Conservation (phyloP, 75 land plant species). For the Adiantum capillusveneris region DNA sequence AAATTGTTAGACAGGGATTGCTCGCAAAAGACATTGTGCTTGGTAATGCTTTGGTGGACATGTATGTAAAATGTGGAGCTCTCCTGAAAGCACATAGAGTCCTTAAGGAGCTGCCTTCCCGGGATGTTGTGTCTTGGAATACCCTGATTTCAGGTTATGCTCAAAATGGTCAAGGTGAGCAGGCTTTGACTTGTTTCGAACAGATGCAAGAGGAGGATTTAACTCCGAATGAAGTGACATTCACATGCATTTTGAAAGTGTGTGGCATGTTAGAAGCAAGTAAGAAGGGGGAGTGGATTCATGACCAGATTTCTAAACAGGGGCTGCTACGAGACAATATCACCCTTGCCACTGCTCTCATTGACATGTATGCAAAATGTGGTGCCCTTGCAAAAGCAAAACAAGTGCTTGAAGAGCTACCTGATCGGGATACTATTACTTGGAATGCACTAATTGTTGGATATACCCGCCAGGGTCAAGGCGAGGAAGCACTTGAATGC, state of each 20-base stretch:
- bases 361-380: conserved; percentile 6
- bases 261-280: conserved; percentile 15
- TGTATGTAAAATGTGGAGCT: conserved; percentile 34
- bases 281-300: conserved; percentile 34
- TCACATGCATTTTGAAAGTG: conserved; percentile 34
- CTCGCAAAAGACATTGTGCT: conserved; percentile 29
- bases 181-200: conserved; percentile 21
- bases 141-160: conserved; percentile 36
- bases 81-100: conserved; percentile 19
- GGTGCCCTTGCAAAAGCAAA: conserved; percentile 6
- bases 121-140: conserved; percentile 44
- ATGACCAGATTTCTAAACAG: conserved; percentile 7
- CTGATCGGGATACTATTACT: not conserved
- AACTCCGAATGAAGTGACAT: conserved; percentile 36
- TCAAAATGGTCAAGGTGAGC: conserved; percentile 10
- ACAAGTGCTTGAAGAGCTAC: not conserved
- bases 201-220: conserved; percentile 21
- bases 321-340: not conserved
- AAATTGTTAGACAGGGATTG: conserved; percentile 16
- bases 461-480: not conserved
- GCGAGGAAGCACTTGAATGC: not conserved
- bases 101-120: conserved; percentile 34
- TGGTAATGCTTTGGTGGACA: conserved; percentile 30
- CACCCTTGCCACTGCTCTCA: not conserved
- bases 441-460: conserved; percentile 7